A percentile compares a stretch with the other conserved stretches of the same genome.
phyloP scores from a whole-genome alignment of 371 early-diverging fungal species.

The Thermomucor indicae-seudaticae region DNA sequence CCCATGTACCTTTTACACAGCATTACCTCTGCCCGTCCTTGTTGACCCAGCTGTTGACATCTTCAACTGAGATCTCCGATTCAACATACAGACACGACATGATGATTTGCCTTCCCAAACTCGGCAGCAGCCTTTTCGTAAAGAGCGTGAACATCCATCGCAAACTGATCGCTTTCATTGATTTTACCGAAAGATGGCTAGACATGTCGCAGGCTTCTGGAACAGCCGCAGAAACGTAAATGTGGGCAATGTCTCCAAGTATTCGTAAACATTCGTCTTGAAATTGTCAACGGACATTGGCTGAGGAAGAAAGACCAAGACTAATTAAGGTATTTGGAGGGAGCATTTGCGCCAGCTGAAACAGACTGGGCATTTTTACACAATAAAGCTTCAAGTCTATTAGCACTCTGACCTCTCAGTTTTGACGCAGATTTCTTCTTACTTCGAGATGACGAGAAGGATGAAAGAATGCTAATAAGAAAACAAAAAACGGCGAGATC shows the following conservation, averaged over 20 bases:
- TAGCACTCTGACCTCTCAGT: no score
- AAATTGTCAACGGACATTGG: conserved; percentile 50
- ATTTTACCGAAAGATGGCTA: conserved; percentile 83
- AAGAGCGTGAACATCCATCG: background rate
- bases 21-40: conserved; percentile 49
- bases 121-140: conserved; percentile 70
- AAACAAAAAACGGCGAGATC: no score
- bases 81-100: conserved; percentile 85
- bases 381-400: no score
- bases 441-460: no score
- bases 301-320: no score
- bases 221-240: conserved; percentile 76
- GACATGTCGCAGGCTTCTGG: conserved; percentile 86
- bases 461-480: no score
- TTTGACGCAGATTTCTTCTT: no score
- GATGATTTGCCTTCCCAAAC: conserved; percentile 85
- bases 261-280: conserved; percentile 72
- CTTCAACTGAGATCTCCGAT: conserved; percentile 51
- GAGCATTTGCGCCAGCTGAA: no score
- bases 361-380: no score
- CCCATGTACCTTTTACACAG: background rate
- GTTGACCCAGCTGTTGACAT: conserved; percentile 70
- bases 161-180: background rate
- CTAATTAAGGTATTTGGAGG: no score
- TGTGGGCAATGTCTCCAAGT: conserved; percentile 75